Evolutionary conservation across 2,329 filamentous ascomycete species (phyloP).

Genomic region (Colletotrichum chrysophilum): DNA sequence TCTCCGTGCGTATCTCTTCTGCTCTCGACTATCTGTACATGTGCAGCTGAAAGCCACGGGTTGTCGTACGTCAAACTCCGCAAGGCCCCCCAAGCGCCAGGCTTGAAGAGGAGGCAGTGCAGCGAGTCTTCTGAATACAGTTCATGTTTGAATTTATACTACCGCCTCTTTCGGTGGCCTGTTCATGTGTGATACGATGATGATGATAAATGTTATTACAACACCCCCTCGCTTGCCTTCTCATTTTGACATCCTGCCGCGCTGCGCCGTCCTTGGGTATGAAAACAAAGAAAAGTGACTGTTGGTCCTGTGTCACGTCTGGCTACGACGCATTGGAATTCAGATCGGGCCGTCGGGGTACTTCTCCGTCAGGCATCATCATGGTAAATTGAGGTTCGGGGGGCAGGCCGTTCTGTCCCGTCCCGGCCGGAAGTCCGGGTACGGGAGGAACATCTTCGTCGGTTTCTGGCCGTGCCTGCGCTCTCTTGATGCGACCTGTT

Average conservation of each 20-base stretch:
- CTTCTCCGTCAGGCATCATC: conserved; percentile 57
- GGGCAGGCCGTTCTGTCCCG: conserved; percentile 39
- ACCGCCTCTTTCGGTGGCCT: background rate
- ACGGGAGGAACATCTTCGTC: conserved; percentile 42
- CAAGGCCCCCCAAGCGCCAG: conserved; percentile 19
- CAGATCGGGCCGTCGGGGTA: conserved; percentile 45
- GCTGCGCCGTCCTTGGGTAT: conserved; percentile 17
- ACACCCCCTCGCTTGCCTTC: background rate
- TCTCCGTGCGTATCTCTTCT: background rate
- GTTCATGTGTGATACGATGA: background rate
- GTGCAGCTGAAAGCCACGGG: background rate
- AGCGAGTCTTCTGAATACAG: background rate
- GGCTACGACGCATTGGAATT: background rate
- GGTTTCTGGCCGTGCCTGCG: conserved; percentile 42
- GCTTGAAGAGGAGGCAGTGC: conserved; percentile 19
- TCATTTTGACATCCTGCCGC: background rate
- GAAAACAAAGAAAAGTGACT: conserved; percentile 19
- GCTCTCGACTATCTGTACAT: background rate
- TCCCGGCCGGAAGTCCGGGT: conserved; percentile 37
- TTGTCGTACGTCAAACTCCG: background rate
- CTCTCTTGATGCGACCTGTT: conserved; percentile 56
- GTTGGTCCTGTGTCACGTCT: background rate
- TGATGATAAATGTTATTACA: conserved; percentile 8
- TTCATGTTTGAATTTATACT: background rate
- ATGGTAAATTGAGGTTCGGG: conserved; percentile 52